A percentile compares a stretch with the other conserved stretches of the same genome.
These are phyloP conservation scores for Artemisia princeps DNA, from an alignment of 140 eudicot genomes.

Conservation along the genomic window DNA sequence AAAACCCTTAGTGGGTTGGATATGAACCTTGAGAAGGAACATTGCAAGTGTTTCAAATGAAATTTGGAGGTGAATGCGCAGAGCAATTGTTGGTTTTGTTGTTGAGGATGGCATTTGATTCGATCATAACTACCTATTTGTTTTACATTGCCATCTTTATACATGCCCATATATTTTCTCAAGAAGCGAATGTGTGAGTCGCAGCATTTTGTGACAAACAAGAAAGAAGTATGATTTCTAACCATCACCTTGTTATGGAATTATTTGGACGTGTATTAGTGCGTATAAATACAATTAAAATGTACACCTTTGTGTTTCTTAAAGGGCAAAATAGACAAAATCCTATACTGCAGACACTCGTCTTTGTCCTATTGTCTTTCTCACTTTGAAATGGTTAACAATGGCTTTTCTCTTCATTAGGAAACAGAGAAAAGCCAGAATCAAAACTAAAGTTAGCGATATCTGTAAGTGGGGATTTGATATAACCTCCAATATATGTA, in stretches of 20 bases:
- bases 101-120: slow-evolving; percentile 8
- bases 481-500: slow-evolving; percentile 33
- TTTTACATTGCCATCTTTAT: no score
- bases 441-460: slow-evolving; percentile 30
- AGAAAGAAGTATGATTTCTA: not conserved
- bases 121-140: no score
- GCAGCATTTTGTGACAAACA: no score
- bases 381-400: slow-evolving; percentile 31
- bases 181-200: no score
- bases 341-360: slow-evolving; percentile 36
- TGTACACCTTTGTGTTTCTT: slow-evolving; percentile 20
- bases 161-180: no score
- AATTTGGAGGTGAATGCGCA: slow-evolving; percentile 30
- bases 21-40: slow-evolving; percentile 64
- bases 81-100: slow-evolving; percentile 9
- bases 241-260: not conserved
- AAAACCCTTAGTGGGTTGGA: not conserved
- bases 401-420: slow-evolving; percentile 50
- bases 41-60: slow-evolving; percentile 46
- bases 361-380: slow-evolving; percentile 34
- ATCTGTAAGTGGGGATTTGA: slow-evolving; percentile 36
- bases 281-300: slow-evolving; percentile 10
- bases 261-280: slow-evolving; percentile 6
- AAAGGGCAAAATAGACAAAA: not conserved
- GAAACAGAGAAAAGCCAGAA: slow-evolving; percentile 49